Evolutionary conservation across 345 rosid genomes (phyloP).

Genomic region (Litchi chinensis): DNA sequence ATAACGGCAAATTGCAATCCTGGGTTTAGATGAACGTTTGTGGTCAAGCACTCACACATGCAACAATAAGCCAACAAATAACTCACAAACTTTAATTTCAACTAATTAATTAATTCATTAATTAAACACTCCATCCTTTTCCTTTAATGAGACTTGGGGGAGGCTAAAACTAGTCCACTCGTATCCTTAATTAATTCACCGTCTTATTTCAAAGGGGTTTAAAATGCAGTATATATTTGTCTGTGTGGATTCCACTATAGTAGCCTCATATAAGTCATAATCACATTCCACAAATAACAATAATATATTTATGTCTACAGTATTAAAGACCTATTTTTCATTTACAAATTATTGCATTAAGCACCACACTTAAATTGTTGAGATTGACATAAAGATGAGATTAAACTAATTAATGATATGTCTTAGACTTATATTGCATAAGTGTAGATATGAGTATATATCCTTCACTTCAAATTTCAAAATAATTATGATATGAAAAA

Average conservation of each 20-base stretch:
- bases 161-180: conserved; percentile 26
- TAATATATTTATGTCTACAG: too few species aligned
- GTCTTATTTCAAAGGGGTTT: not conserved
- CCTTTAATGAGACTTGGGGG: conserved; percentile 8
- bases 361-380: too few species aligned
- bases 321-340: too few species aligned
- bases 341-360: too few species aligned
- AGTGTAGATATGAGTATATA: too few species aligned
- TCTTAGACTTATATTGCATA: too few species aligned
- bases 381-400: too few species aligned
- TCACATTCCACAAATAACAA: too few species aligned
- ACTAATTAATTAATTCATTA: not conserved
- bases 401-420: too few species aligned
- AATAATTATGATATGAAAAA: too few species aligned
- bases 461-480: too few species aligned
- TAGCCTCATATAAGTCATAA: not conserved
- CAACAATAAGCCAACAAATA: conserved; percentile 1
- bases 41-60: conserved; percentile 7
- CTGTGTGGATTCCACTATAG: conserved; percentile 25
- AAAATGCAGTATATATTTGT: conserved; percentile 24
- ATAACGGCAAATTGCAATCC: not conserved
- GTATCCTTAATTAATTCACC: not conserved
- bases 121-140: not conserved
- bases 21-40: not conserved
- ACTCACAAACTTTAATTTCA: conserved; percentile 1